These are phyloP conservation scores for Saccharomyces uvarum DNA, from an alignment of 1,139 yeast species.

Conservation along the genomic window DNA sequence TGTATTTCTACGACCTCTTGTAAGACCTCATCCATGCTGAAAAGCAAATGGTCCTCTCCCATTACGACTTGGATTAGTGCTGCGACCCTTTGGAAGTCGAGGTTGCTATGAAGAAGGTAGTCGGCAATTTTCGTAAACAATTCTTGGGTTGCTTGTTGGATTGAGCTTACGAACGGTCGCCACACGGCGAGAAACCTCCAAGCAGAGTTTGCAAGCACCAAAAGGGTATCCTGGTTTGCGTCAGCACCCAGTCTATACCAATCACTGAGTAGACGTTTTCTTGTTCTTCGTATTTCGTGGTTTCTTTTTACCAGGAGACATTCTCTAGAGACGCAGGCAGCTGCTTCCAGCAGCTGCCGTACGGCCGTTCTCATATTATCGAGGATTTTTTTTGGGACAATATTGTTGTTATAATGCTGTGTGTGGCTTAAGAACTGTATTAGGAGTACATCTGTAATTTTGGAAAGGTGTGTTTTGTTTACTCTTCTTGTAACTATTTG, in stretches of 20 bases:
- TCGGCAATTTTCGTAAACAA: not conserved
- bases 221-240: constrained; percentile 51
- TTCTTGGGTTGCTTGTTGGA: constrained; percentile 34
- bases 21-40: not conserved
- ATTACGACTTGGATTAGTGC: not conserved
- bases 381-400: constrained; percentile 32
- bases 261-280: constrained; percentile 79
- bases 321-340: constrained; percentile 80
- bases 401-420: constrained; percentile 36
- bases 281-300: constrained; percentile 60
- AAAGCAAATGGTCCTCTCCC: not conserved
- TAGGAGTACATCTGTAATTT: constrained; percentile 54
- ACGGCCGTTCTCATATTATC: constrained; percentile 79
- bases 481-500: constrained; percentile 4
- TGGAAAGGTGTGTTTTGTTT: constrained; percentile 34
- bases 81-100: not conserved
- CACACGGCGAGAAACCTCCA: not conserved
- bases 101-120: not conserved
- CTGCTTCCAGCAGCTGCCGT: constrained; percentile 60
- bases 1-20: not conserved
- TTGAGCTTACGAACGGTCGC: constrained; percentile 50
- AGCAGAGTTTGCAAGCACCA: not conserved
- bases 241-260: constrained; percentile 83
- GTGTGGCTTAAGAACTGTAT: constrained; percentile 73
- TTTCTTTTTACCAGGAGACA: constrained; percentile 66